Evolutionary conservation across 371 early-diverging fungal genomes (phyloP), one percentile per base, ranked within the genome.

Genomic region (Apophysomyces ossiformis): DNA sequence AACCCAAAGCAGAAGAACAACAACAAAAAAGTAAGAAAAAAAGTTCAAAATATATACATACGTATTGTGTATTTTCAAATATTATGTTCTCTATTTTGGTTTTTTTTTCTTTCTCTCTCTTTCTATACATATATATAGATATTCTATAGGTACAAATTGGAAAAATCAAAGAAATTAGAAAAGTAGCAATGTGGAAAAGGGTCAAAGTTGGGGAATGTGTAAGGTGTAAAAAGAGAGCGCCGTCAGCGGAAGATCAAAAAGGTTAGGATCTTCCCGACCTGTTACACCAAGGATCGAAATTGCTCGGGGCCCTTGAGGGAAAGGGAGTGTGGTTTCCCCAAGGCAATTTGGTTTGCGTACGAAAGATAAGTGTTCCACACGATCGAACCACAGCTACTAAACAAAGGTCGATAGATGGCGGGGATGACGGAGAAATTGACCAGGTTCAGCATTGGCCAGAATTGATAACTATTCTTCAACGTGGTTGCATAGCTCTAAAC

Each of bases 381-480:
- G 36, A 93, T 80, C 37, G 91, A 85, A 21, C 88, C 77, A 2
- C 78, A 68, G 45, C 88, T 86, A 47, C 85, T 86, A 59, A 92
- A 86, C 15, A 92, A 87, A n/a, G 92, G 83, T 12, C 93, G 78
- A 62, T 84, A 89, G 26, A 79, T 67, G 35, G 87, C 61, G 1
- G 93, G 92, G 56, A 92, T 77, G 63, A 88, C 82, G 54, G 85
- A 73, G 70, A 93, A 92, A 65, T 89, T 90, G n/a, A 93, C 71
- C 4, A 86, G 64, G 69, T 91, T 93, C 1, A 90, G 90, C 36
- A 85, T 69, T 5, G 93, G 93, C 94, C 94, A 93, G 11, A 92
- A 75, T 7, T 76, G 78, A 66, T 90, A 93, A 43, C 90, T 89
- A 15, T 87, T 87, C 32, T 71, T 74, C 47, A 93, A 66, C 0